phyloP scores from a whole-genome alignment of 345 rosid species.

The Cardiospermum halicacabum region DNA sequence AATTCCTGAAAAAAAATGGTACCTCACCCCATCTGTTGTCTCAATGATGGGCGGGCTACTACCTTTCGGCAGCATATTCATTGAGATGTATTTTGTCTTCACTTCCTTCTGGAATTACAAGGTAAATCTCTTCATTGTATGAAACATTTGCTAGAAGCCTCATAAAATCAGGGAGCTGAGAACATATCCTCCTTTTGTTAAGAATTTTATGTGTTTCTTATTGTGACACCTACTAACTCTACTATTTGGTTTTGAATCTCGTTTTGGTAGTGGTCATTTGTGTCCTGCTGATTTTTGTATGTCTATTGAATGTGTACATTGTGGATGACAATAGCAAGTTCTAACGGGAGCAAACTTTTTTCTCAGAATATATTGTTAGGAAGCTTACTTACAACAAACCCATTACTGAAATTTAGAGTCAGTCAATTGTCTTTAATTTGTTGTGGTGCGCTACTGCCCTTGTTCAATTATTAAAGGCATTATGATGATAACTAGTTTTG shows the following conservation, averaged over 20 bases:
- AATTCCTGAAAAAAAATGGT: constrained; percentile 96
- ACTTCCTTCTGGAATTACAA: constrained; percentile 98
- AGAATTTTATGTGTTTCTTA: neutral
- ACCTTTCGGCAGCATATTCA: constrained; percentile 95
- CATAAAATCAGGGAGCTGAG: neutral
- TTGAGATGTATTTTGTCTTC: constrained; percentile 96
- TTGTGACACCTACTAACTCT: neutral
- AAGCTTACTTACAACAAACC: too few relatives aligned
- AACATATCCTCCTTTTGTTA: neutral
- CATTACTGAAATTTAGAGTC: neutral
- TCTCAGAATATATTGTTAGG: neutral
- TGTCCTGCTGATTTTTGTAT: neutral
- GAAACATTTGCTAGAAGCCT: neutral
- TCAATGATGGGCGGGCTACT: constrained; percentile 91
- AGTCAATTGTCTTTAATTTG: neutral
- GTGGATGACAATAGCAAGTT: neutral
- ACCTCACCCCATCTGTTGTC: constrained; percentile 85
- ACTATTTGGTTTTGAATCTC: neutral
- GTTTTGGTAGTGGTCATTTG: neutral
- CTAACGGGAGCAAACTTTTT: neutral
- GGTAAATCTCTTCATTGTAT: constrained; percentile 41
- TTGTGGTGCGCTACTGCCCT: neutral
- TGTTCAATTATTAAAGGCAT: neutral
- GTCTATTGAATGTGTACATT: neutral
- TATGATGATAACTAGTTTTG: neutral